A percentile compares a stretch with the other conserved stretches of the same genome.
These are phyloP conservation scores for Wickerhamiella kurtzmanii DNA, from an alignment of 805 yeast genomes.

Conservation along the genomic window DNA sequence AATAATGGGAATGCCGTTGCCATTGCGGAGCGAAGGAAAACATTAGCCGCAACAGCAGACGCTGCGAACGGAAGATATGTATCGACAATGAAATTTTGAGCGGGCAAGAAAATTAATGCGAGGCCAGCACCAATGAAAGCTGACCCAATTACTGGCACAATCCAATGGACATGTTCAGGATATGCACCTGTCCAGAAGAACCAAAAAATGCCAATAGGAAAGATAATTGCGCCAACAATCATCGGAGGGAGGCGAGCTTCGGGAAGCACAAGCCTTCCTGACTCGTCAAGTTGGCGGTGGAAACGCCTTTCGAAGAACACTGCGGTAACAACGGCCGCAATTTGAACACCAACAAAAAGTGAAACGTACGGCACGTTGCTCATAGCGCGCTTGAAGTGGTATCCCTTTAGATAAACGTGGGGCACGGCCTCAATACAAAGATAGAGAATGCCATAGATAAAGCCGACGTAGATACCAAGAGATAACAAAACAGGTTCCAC, in stretches of 20 bases:
- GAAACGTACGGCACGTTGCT: constrained; percentile 62
- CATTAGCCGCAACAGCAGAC: constrained; percentile 63
- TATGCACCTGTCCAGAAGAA: constrained; percentile 79
- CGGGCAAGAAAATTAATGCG: constrained; percentile 52
- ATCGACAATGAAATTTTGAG: constrained; percentile 61
- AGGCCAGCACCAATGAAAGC: constrained; percentile 54
- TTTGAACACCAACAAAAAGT: constrained; percentile 53
- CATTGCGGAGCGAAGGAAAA: constrained; percentile 52
- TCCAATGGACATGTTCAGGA: constrained; percentile 61
- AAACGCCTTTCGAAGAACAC: constrained; percentile 42
- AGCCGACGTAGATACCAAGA: constrained; percentile 28
- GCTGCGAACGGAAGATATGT: constrained; percentile 60
- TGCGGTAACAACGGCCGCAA: constrained; percentile 43
- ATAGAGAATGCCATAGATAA: constrained; percentile 31
- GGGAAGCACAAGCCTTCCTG: constrained; percentile 49
- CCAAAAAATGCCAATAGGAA: constrained; percentile 76
- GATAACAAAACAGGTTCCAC: constrained; percentile 29
- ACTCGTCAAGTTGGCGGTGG: constrained; percentile 31
- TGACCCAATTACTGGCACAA: constrained; percentile 60
- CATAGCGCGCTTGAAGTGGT: constrained; percentile 43
- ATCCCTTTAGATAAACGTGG: constrained; percentile 33
- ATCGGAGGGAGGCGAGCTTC: constrained; percentile 69
- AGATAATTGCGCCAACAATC: constrained; percentile 54
- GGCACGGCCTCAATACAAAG: constrained; percentile 30
- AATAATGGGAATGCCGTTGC: constrained; percentile 66